A percentile compares a stretch with the other conserved stretches of the same genome.
phyloP scores from a whole-genome alignment of 2,329 filamentous ascomycete genomes.

The Fusarium buharicum region DNA sequence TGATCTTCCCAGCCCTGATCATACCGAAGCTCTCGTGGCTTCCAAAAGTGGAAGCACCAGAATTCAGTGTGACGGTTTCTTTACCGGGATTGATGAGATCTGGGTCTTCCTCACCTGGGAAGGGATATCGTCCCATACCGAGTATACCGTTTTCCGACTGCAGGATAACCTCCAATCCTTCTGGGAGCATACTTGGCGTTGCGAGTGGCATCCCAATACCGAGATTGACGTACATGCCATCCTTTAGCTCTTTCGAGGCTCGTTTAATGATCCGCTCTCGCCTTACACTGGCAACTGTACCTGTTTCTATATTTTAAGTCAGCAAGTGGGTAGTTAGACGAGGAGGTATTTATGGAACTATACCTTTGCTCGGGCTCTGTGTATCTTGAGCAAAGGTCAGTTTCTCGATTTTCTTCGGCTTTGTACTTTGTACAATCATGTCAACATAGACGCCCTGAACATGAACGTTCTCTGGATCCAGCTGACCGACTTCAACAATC shows the following conservation, averaged over 20 bases:
- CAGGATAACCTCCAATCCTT: constrained; percentile 78
- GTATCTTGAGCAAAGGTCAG: constrained; percentile 47
- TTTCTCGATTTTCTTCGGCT: constrained; percentile 84
- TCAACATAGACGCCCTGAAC: constrained; percentile 90
- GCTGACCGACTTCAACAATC: constrained; percentile 87
- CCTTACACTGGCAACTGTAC: no score
- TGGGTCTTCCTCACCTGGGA: constrained; percentile 79
- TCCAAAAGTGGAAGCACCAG: constrained; percentile 81
- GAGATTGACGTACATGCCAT: constrained; percentile 91
- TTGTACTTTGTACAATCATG: constrained; percentile 81
- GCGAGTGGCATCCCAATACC: constrained; percentile 94
- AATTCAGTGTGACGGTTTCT: constrained; percentile 84
- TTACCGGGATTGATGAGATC: constrained; percentile 93
- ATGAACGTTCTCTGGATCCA: constrained; percentile 82
- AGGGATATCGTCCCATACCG: constrained; percentile 74
- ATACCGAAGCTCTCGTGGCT: constrained; percentile 80
- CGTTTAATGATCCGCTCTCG: constrained; percentile 73
- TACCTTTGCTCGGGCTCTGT: no score
- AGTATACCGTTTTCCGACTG: constrained; percentile 84
- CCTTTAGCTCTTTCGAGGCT: constrained; percentile 88
- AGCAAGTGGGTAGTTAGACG: no score
- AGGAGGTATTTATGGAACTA: not conserved
- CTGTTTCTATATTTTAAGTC: no score
- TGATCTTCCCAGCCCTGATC: constrained; percentile 83
- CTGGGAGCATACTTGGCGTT: constrained; percentile 80